Conservation (phyloP, 306 rosid species). For the Adenanthera pavonina region DNA sequence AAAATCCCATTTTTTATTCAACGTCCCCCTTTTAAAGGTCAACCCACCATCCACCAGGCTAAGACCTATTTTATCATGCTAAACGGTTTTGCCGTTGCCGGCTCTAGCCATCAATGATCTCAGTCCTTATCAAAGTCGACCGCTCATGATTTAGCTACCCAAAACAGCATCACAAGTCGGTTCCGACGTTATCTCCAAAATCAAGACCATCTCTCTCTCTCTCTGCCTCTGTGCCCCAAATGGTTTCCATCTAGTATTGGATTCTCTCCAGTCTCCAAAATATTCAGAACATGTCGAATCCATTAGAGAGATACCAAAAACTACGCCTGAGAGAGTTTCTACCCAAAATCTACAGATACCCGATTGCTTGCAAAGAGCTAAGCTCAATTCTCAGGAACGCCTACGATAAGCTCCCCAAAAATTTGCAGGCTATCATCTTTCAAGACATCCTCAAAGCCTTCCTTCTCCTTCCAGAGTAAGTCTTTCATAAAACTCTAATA, state of each 20-base stretch:
- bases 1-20: no score
- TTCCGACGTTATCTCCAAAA: background rate
- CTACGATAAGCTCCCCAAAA: constrained; percentile 66
- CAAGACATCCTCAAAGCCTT: constrained; percentile 80
- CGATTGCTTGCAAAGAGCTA: constrained; percentile 74
- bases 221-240: background rate
- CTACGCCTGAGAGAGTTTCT: constrained; percentile 57
- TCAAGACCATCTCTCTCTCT: background rate
- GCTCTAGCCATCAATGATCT: no score
- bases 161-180: background rate
- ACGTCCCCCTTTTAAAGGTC: no score
- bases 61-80: no score
- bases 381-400: constrained; percentile 66
- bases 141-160: no score
- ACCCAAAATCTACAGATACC: constrained; percentile 53
- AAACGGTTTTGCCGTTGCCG: no score
- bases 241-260: background rate
- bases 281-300: constrained; percentile 49
- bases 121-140: no score
- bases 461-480: constrained; percentile 81
- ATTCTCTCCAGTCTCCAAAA: background rate
- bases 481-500: background rate
- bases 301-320: constrained; percentile 60
- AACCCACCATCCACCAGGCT: no score
- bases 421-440: constrained; percentile 64